These are phyloP conservation scores for Sporothrix humicola DNA, from an alignment of 2,329 filamentous ascomycete species.

Conservation along the genomic window DNA sequence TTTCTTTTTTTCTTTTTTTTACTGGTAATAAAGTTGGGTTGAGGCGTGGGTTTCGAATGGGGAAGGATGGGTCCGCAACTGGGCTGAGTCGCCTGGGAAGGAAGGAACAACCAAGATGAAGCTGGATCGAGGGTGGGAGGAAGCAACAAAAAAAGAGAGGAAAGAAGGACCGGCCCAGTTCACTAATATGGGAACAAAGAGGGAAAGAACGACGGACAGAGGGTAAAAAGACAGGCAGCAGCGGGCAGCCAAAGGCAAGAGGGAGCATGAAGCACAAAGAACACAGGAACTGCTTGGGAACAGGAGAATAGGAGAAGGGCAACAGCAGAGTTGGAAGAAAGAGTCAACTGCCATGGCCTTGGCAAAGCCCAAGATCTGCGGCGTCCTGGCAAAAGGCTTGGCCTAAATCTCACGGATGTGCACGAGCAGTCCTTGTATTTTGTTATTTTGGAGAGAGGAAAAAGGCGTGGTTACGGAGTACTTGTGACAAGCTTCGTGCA, in stretches of 20 bases:
- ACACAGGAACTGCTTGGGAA: not conserved
- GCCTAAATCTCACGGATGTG: not conserved
- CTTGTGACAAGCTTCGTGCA: not conserved
- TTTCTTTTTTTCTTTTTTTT: not conserved
- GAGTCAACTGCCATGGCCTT: not conserved
- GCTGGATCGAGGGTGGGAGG: no score
- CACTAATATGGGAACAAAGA: not conserved
- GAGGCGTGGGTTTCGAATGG: conserved; percentile 3
- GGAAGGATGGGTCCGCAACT: not conserved
- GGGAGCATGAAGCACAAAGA: not conserved
- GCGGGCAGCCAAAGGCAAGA: not conserved
- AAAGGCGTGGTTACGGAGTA: not conserved
- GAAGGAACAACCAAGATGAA: not conserved
- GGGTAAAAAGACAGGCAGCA: not conserved
- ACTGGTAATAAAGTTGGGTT: not conserved
- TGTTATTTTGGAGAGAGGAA: no score
- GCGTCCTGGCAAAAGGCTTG: not conserved
- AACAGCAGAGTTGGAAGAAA: not conserved
- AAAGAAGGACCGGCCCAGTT: not conserved
- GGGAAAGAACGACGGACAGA: not conserved
- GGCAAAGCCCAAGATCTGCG: conserved; percentile 18
- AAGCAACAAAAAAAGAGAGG: not conserved
- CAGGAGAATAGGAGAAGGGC: not conserved
- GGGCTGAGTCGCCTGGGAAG: conserved; percentile 15
- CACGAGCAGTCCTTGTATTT: not conserved